Conservation (phyloP, 2,329 filamentous ascomycete species). For the Ophidiomyces ophidiicola region DNA sequence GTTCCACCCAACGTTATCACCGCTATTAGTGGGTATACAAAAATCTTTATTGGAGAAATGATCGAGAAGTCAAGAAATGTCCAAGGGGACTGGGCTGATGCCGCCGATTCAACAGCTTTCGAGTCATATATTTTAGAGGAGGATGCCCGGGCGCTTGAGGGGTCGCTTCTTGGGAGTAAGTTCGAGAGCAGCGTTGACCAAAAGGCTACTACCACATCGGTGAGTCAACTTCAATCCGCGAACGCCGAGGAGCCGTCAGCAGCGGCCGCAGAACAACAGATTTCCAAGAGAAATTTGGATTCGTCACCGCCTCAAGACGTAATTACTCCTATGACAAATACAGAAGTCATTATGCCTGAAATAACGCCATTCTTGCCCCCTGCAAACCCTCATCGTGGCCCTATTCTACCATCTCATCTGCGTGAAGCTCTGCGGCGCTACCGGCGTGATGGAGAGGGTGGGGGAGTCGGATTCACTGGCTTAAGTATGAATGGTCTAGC, state of each 20-base stretch:
- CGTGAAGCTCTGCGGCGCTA: slow-evolving; percentile 39
- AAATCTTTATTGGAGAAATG: slow-evolving; percentile 54
- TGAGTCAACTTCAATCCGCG: too few relatives aligned
- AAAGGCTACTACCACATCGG: slow-evolving; percentile 21
- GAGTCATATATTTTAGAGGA: slow-evolving; percentile 46
- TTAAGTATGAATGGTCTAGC: slow-evolving; percentile 36
- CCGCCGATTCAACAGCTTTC: slow-evolving; percentile 41
- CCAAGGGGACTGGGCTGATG: slow-evolving; percentile 42
- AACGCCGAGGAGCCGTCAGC: too few relatives aligned
- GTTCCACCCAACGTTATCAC: slow-evolving; percentile 53
- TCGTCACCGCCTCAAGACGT: too few relatives aligned
- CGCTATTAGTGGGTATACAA: slow-evolving; percentile 52
- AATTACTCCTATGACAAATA: too few relatives aligned
- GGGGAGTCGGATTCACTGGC: slow-evolving; percentile 37
- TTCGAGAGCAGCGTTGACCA: neutral
- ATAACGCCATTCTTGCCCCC: slow-evolving; percentile 25
- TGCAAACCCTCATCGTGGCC: slow-evolving; percentile 37
- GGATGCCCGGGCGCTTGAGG: neutral
- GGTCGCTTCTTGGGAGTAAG: too few relatives aligned
- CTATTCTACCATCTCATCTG: slow-evolving; percentile 39
- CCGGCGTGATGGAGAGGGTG: slow-evolving; percentile 39
- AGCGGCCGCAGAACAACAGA: too few relatives aligned
- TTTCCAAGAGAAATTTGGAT: too few relatives aligned
- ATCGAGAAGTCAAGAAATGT: slow-evolving; percentile 54
- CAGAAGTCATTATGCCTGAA: too few relatives aligned